A percentile compares a stretch with the other conserved stretches of the same genome.
Conservation (phyloP, 1,284 basidiomycete genomes). For the Cryptococcus floricola region DNA sequence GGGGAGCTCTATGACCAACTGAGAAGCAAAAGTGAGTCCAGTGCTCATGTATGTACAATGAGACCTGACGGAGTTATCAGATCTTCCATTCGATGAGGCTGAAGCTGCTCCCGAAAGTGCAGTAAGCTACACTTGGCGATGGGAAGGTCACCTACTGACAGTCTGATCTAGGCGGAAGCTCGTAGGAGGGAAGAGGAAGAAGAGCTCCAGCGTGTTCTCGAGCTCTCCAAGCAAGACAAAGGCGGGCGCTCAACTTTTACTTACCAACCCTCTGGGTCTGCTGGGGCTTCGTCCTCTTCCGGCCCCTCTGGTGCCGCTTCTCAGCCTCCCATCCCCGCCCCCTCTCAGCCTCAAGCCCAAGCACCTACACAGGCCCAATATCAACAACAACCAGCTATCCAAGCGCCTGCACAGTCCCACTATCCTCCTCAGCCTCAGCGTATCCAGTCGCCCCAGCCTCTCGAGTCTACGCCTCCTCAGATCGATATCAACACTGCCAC, state of each 20-base stretch:
- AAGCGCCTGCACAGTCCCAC: not conserved
- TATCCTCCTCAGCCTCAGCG: slow-evolving; percentile 20
- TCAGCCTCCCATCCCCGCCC: slow-evolving; percentile 20
- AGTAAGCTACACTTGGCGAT: slow-evolving; percentile 11
- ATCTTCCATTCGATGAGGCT: slow-evolving; percentile 57
- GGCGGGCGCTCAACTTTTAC: slow-evolving; percentile 59
- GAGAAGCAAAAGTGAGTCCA: slow-evolving; percentile 69
- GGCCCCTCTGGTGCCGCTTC: slow-evolving; percentile 27
- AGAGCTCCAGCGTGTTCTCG: slow-evolving; percentile 82
- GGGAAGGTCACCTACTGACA: slow-evolving; percentile 31
- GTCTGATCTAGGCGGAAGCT: slow-evolving; percentile 64
- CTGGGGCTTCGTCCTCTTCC: slow-evolving; percentile 17
- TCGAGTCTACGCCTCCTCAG: slow-evolving; percentile 35
- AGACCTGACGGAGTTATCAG: slow-evolving; percentile 12
- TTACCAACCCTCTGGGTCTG: slow-evolving; percentile 24
- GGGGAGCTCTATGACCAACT: slow-evolving; percentile 81
- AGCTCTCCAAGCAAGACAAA: slow-evolving; percentile 82
- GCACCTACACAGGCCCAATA: not conserved
- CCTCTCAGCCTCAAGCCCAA: not conserved
- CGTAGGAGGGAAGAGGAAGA: slow-evolving; percentile 76
- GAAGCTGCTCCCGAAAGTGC: slow-evolving; percentile 53
- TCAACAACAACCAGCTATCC: slow-evolving; percentile 6
- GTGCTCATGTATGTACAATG: not conserved
- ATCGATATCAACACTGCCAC: slow-evolving; percentile 57
- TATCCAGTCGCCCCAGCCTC: slow-evolving; percentile 24